phyloP scores from a whole-genome alignment of 2,329 filamentous ascomycete species.

The Lachnellula hyalina region DNA sequence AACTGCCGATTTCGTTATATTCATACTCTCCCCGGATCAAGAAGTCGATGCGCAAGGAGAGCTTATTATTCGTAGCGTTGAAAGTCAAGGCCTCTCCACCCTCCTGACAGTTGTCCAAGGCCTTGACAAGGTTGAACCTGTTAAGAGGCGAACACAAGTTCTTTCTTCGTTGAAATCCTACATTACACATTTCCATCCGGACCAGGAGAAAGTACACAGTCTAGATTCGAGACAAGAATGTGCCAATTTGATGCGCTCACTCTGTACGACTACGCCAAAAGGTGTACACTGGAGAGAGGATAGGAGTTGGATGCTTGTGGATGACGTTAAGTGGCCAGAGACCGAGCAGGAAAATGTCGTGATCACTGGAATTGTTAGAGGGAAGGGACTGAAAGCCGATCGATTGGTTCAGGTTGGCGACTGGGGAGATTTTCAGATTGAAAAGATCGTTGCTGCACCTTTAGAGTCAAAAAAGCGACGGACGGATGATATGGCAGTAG shows the following conservation, averaged over 20 bases:
- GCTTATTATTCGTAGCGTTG: conserved; percentile 76
- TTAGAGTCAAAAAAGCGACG: conserved; percentile 56
- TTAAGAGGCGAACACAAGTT: conserved; percentile 72
- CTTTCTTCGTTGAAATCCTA: conserved; percentile 82
- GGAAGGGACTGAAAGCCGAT: conserved; percentile 82
- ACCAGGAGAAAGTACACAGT: conserved; percentile 85
- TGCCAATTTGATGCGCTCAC: conserved; percentile 80
- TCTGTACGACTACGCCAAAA: conserved; percentile 90
- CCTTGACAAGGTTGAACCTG: conserved; percentile 70
- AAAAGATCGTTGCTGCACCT: conserved; percentile 77
- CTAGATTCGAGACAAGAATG: conserved; percentile 87
- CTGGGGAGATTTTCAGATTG: conserved; percentile 90
- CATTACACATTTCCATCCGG: conserved; percentile 90
- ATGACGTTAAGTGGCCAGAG: conserved; percentile 69
- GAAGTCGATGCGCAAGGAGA: conserved; percentile 85
- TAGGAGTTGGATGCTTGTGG: conserved; percentile 89
- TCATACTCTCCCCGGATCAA: conserved; percentile 74
- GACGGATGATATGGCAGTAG: conserved; percentile 63
- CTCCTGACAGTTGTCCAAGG: conserved; percentile 81
- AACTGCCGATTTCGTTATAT: conserved; percentile 84
- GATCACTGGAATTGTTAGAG: conserved; percentile 79
- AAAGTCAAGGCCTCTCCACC: conserved; percentile 91
- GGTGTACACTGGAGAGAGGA: conserved; percentile 95
- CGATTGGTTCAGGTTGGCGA: conserved; percentile 86
- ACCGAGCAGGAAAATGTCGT: conserved; percentile 58